Conservation (phyloP, 192 early-diverging fungal genomes). For the Rhizophagus prolifer region DNA sequence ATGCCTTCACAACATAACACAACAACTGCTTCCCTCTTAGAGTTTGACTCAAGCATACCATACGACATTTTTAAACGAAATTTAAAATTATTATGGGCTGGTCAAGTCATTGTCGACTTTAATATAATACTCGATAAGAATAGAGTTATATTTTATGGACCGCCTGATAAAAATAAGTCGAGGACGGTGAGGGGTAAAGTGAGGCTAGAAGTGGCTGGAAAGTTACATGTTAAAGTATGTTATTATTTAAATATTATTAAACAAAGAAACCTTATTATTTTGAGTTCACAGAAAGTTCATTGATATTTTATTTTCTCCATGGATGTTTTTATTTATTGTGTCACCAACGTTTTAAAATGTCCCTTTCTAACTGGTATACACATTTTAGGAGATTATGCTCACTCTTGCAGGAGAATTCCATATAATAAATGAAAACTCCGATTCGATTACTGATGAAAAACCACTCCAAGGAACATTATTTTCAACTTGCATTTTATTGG, state of each 20-base stretch:
- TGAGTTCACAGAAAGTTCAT: no score
- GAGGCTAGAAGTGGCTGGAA: slow-evolving; percentile 23
- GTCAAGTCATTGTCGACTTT: slow-evolving; percentile 20
- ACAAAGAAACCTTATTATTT: not conserved
- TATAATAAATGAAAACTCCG: not conserved
- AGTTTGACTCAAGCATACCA: slow-evolving; percentile 16
- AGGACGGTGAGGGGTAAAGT: slow-evolving; percentile 23
- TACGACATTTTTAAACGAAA: slow-evolving; percentile 14
- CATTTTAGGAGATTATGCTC: slow-evolving; percentile 8
- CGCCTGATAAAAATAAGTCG: not conserved
- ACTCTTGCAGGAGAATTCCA: slow-evolving; percentile 5
- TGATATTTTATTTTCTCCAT: not conserved
- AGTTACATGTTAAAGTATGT: slow-evolving; percentile 17
- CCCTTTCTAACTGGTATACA: no score
- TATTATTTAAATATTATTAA: not conserved
- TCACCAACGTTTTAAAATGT: no score
- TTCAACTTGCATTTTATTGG: slow-evolving; percentile 20
- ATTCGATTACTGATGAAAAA: no score
- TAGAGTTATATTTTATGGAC: slow-evolving; percentile 14
- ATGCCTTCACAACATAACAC: not conserved
- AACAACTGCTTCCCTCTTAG: not conserved
- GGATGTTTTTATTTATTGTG: not conserved
- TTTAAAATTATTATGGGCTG: slow-evolving; percentile 6
- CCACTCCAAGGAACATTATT: slow-evolving; percentile 12
- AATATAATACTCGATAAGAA: slow-evolving; percentile 18